Evolutionary conservation across 2,329 filamentous ascomycete species (phyloP).

Genomic region (Cercospora zeina): DNA sequence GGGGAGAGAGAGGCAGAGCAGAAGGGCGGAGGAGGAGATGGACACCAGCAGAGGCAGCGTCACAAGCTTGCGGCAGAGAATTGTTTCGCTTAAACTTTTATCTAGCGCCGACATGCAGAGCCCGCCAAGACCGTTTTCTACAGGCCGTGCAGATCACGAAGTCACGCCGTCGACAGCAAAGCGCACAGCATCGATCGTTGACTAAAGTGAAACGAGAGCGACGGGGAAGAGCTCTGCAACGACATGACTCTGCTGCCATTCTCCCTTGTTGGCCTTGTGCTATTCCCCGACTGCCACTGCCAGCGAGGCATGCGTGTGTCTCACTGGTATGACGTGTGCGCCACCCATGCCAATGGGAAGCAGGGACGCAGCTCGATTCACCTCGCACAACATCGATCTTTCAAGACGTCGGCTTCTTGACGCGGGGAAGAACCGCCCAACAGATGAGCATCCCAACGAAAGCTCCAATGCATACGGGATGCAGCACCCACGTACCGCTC

Average conservation of each 20-base stretch:
- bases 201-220: not conserved
- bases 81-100: constrained; percentile 11
- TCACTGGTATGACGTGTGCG: not conserved
- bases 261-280: not conserved
- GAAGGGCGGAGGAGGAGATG: constrained; percentile 3
- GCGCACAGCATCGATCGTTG: constrained; percentile 3
- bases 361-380: not conserved
- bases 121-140: constrained; percentile 2
- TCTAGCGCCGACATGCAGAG: constrained; percentile 4
- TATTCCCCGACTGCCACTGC: not conserved
- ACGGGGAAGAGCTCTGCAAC: not conserved
- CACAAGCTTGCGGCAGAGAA: constrained; percentile 11
- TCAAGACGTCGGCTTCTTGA: constrained; percentile 50
- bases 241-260: not conserved
- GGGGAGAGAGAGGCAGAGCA: constrained; percentile 8
- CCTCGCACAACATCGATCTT: not conserved
- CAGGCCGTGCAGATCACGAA: constrained; percentile 8
- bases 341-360: not conserved
- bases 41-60: not conserved
- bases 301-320: not conserved
- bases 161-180: constrained; percentile 8
- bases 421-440: constrained; percentile 62
- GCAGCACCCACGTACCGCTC: constrained; percentile 62
- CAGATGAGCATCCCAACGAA: constrained; percentile 65
- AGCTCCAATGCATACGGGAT: constrained; percentile 66